These are phyloP conservation scores for Pilatotrama ljubarskyi DNA, from an alignment of 768 basidiomycete species.

Conservation along the genomic window DNA sequence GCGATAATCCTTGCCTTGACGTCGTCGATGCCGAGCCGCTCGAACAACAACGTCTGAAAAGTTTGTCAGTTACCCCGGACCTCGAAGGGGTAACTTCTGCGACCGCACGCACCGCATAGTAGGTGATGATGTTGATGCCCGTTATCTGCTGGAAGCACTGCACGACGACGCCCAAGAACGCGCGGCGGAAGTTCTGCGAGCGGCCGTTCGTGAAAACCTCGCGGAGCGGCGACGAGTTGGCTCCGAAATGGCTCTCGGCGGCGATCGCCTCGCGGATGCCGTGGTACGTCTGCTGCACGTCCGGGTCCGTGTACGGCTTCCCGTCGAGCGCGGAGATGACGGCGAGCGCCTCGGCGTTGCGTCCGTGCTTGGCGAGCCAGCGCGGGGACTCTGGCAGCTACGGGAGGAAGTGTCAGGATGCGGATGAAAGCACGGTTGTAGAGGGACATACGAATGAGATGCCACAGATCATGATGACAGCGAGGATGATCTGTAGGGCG, in stretches of 20 bases:
- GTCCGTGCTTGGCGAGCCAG: slow-evolving; percentile 59
- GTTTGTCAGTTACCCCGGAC: slow-evolving; percentile 28
- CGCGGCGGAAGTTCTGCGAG: slow-evolving; percentile 61
- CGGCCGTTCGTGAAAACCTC: slow-evolving; percentile 58
- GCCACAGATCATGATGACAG: slow-evolving; percentile 51
- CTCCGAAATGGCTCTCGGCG: slow-evolving; percentile 35
- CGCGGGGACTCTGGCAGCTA: slow-evolving; percentile 62
- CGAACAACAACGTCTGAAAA: slow-evolving; percentile 53
- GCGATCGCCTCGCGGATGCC: slow-evolving; percentile 56
- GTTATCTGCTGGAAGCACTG: slow-evolving; percentile 74
- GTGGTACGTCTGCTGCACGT: slow-evolving; percentile 51
- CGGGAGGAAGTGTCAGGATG: background rate
- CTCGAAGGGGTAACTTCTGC: slow-evolving; percentile 31
- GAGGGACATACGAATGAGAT: slow-evolving; percentile 47
- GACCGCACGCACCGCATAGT: slow-evolving; percentile 40
- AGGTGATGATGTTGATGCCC: slow-evolving; percentile 67
- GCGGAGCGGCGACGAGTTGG: slow-evolving; percentile 41
- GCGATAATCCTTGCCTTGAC: slow-evolving; percentile 61
- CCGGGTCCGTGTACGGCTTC: slow-evolving; percentile 45
- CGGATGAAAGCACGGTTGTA: background rate
- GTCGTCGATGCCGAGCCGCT: slow-evolving; percentile 58
- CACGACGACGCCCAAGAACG: slow-evolving; percentile 52
- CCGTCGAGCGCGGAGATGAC: slow-evolving; percentile 65
- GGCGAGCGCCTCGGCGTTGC: slow-evolving; percentile 54
- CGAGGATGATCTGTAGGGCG: slow-evolving; percentile 57